These are phyloP conservation scores for Mucor velutinosus DNA, from an alignment of 371 early-diverging fungal genomes.

Conservation along the genomic window DNA sequence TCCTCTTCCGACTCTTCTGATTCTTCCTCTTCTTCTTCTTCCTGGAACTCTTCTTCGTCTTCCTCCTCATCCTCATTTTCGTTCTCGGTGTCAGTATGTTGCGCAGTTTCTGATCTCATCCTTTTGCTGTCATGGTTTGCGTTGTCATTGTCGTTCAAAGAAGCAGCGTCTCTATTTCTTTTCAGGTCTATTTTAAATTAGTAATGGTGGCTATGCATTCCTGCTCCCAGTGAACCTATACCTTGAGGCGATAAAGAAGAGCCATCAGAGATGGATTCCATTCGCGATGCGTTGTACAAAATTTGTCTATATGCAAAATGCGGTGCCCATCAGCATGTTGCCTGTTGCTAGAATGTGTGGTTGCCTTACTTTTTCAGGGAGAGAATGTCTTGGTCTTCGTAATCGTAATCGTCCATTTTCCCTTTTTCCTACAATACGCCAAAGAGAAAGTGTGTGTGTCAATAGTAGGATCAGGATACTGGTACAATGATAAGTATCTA, in stretches of 20 bases:
- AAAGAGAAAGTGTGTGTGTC: neutral
- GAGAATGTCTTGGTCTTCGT: conserved; percentile 47
- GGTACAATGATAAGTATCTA: conserved; percentile 22
- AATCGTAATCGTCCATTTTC: conserved; percentile 49
- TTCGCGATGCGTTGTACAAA: conserved; percentile 21
- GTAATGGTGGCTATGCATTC: neutral
- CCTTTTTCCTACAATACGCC: conserved; percentile 44
- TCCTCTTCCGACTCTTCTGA: neutral
- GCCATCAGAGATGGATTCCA: conserved; percentile 13
- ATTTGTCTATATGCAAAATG: conserved; percentile 23
- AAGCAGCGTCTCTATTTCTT: conserved; percentile 14
- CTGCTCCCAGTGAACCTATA: neutral
- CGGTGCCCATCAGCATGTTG: conserved; percentile 3
- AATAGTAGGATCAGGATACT: conserved; percentile 35
- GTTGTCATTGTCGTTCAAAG: neutral
- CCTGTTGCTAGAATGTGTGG: conserved; percentile 1
- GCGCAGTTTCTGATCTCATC: neutral
- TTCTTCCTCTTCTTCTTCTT: neutral
- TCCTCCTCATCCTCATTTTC: neutral
- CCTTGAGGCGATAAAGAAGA: conserved; percentile 16
- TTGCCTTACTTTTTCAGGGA: conserved; percentile 49
- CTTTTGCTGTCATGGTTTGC: neutral
- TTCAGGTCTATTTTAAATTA: conserved; percentile 1
- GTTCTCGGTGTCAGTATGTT: neutral
- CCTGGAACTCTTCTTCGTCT: neutral